Base-by-base conservation (phyloP, 345 rosid genomes). In the Rhodamnia argentea region DNA sequence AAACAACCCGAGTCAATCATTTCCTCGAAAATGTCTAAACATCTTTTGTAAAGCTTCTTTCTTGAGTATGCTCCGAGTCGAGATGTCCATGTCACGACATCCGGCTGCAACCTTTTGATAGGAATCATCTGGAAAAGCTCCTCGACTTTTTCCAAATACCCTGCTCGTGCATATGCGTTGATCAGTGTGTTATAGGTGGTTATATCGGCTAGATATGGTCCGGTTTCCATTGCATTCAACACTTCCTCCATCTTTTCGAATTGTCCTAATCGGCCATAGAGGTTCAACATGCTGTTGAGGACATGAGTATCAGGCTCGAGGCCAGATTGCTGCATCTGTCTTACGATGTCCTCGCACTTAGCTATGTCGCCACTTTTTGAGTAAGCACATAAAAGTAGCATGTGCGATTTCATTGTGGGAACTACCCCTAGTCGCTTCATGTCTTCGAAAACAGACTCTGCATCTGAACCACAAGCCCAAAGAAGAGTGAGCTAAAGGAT, bases 71-170 rank as follows among this genome's bases (percentile, higher is more conserved):
- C 97, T 13, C 96, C 97, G 0, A 94, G 86, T 76, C 98, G 91
- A 7, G 98, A 95, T 1, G 99, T 96, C 99, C 98, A 96, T 14
- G 99, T 96, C 87, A 96, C 97, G 4, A 95, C 99, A 86, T 96
- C 98, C 0, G 98, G 93, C 78, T 78, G 91, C 84, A 93, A 62
- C 16, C 86, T 90, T 87, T 83, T 94, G 60, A 84, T 86, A 20
- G 91, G 84, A 59, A 95, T 90, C 50, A 89, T 89, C 1, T 22
- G 82, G 86, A 96, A 95, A 82, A 94, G 83, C 78, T 88, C 94
- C 85, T 95, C 98, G 85, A 94, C 91, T 88, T 91, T 93, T 60
- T 95, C 92, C 42, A 95, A 82, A 88, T 91, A 95, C 40, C 99
- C 98, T 12, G 96, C 96, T 32, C 92, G 90, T 16, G 97, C 98